A percentile compares a stretch with the other conserved stretches of the same genome.
phyloP scores from a whole-genome alignment of 78 protist species.

The Isochrysis galbana region DNA sequence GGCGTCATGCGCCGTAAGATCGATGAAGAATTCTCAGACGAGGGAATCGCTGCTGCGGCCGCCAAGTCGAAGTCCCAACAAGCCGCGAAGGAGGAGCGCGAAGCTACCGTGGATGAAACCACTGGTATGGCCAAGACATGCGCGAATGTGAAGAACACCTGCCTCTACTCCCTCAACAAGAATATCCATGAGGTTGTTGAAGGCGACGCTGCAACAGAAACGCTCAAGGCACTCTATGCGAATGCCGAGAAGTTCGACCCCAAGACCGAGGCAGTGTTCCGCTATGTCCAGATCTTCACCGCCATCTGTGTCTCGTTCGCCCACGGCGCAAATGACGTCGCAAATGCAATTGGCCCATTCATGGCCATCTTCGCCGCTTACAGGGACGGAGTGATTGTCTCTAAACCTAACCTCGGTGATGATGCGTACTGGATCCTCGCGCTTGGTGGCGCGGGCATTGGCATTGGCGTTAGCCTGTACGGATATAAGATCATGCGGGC shows the following conservation, averaged over 20 bases:
- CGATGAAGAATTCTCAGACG: neutral
- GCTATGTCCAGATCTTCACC: constrained; percentile 21
- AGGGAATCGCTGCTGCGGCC: neutral
- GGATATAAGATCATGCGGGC: neutral
- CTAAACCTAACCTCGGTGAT: constrained; percentile 21
- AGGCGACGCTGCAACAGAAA: no score
- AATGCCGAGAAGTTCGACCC: constrained; percentile 4
- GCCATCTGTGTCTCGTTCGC: constrained; percentile 22
- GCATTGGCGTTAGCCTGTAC: neutral
- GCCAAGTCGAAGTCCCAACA: no score
- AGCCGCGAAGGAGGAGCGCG: neutral
- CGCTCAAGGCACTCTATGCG: neutral
- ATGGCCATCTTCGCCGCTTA: constrained; percentile 3
- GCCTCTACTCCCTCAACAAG: neutral
- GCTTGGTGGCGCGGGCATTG: neutral
- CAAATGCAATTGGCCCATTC: constrained; percentile 28
- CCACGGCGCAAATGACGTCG: constrained; percentile 46
- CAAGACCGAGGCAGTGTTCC: constrained; percentile 40
- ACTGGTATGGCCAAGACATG: neutral
- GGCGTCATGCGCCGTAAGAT: neutral
- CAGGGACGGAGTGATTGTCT: neutral
- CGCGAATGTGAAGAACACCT: neutral
- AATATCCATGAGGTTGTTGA: neutral
- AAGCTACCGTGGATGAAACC: neutral
- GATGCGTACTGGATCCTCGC: neutral